phyloP scores from a whole-genome alignment of 108 stramenopile species.

The Fragilariopsis cylindrus region DNA sequence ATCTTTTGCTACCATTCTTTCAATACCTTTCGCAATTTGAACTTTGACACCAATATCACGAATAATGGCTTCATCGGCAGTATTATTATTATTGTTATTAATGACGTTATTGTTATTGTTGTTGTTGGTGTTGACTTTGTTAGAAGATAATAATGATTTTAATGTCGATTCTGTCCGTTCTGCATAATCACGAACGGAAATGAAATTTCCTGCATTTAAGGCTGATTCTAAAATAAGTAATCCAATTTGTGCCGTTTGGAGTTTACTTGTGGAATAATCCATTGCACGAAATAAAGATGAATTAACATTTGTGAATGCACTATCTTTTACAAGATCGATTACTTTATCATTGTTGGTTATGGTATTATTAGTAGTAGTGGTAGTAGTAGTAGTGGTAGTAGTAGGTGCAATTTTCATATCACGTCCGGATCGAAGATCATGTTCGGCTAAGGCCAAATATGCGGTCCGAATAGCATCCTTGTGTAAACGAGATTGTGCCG shows the following conservation, averaged over 20 bases:
- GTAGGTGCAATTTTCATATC: background rate
- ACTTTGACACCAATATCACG: slow-evolving; percentile 26
- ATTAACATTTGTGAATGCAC: slow-evolving; percentile 28
- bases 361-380: too few species aligned
- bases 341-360: too few species aligned
- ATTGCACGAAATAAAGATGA: slow-evolving; percentile 45
- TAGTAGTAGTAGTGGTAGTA: too few species aligned
- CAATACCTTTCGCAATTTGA: slow-evolving; percentile 37
- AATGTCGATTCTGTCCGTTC: slow-evolving; percentile 23
- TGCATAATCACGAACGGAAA: slow-evolving; percentile 18
- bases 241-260: slow-evolving; percentile 57
- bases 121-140: background rate
- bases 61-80: slow-evolving; percentile 5
- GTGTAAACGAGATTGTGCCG: slow-evolving; percentile 72
- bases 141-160: background rate
- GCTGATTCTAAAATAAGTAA: slow-evolving; percentile 56
- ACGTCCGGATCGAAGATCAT: slow-evolving; percentile 43
- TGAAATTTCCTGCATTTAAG: slow-evolving; percentile 47
- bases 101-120: background rate
- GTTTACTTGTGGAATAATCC: slow-evolving; percentile 65
- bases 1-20: slow-evolving; percentile 35
- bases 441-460: slow-evolving; percentile 52
- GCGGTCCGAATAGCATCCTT: slow-evolving; percentile 82
- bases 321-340: background rate
- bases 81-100: background rate